Conservation (phyloP, 2,329 filamentous ascomycete species). For the Rutstroemia sp. region DNA sequence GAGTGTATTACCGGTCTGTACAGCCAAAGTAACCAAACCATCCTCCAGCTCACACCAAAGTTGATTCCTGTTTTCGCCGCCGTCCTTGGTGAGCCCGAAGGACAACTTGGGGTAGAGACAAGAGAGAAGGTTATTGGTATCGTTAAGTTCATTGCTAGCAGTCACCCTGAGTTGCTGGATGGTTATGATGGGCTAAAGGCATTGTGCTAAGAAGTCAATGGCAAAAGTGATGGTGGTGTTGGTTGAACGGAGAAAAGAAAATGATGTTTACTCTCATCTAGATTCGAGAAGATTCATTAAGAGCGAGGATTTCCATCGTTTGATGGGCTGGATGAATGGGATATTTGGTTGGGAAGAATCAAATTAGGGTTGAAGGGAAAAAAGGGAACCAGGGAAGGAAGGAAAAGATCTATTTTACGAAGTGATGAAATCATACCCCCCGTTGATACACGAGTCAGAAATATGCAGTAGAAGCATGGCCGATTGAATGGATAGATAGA, state of each 20-base stretch:
- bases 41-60: conserved; percentile 62
- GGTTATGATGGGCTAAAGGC: conserved; percentile 20
- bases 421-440: neutral
- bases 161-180: conserved; percentile 24
- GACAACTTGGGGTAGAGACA: conserved; percentile 68
- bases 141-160: conserved; percentile 36
- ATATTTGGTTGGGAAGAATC: neutral
- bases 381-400: neutral
- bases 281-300: no score
- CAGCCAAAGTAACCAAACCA: conserved; percentile 58
- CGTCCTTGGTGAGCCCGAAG: conserved; percentile 63
- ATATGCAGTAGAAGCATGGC: neutral
- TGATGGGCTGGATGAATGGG: neutral
- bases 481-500: neutral
- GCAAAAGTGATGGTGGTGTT: neutral
- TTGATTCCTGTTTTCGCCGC: conserved; percentile 66
- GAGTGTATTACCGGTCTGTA: conserved; percentile 85
- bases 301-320: no score
- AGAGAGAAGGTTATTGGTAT: conserved; percentile 58
- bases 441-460: neutral
- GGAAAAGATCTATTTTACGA: neutral
- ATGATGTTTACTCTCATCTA: no score
- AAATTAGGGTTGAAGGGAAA: neutral
- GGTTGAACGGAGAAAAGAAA: neutral
- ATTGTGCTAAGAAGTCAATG: neutral